Percentiles rank a stretch among this genome's conserved stretches.
These are phyloP conservation scores for Amoebophrya sp. DNA, from an alignment of 169 alveolate species.

Conservation along the genomic window DNA sequence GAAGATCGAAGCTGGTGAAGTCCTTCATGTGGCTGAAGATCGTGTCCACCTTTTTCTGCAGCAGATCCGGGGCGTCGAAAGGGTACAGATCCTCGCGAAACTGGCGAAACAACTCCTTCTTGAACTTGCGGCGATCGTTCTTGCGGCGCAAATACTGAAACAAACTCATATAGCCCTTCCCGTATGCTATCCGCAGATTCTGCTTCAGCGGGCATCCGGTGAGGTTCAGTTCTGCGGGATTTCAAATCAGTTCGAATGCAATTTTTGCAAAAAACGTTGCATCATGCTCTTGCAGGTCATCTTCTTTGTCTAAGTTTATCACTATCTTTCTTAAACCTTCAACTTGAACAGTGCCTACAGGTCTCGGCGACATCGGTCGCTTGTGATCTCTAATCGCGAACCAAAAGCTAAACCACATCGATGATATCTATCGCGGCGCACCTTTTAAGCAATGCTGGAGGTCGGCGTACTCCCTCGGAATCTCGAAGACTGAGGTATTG, in stretches of 20 bases:
- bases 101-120: background rate
- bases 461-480: background rate
- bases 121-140: background rate
- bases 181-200: background rate
- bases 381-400: too few species aligned
- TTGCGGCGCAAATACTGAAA: background rate
- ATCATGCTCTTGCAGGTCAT: too few species aligned
- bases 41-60: background rate
- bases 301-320: too few species aligned
- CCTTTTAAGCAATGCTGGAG: background rate
- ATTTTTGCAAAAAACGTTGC: too few species aligned
- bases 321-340: too few species aligned
- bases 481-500: background rate
- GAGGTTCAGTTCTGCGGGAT: background rate
- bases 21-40: background rate
- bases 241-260: too few species aligned
- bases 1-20: background rate
- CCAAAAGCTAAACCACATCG: too few species aligned
- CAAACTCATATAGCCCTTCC: background rate
- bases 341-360: too few species aligned
- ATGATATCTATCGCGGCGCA: too few species aligned
- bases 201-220: background rate
- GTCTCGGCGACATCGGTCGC: too few species aligned
- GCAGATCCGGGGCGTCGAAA: background rate
- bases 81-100: conserved; percentile 1